Evolutionary conservation across 2,329 filamentous ascomycete species (phyloP), one percentile per base, ranked within the genome.

Genomic region (Microdochium nivale): DNA sequence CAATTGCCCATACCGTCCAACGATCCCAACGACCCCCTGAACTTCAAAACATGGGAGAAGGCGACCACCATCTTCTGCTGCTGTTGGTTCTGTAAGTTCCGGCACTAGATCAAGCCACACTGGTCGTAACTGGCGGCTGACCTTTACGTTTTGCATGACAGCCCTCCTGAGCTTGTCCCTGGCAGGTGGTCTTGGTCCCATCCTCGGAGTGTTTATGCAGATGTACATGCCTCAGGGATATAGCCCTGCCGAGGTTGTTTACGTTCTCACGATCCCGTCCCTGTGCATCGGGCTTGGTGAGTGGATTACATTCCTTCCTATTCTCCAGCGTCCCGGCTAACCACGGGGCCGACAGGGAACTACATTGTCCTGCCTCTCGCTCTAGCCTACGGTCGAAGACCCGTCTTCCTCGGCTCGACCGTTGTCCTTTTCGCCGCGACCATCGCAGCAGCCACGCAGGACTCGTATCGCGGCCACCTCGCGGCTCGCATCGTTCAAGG

Each of bases 131-230:
- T 44, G 19, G 19, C 19, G 3, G 40, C 9, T 44, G 13, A 44
- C 5, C 16, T 3, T 24, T 5, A 3, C 5, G 40, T 19, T 13
- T 30, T 30, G 11, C 11, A 5, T 13, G n/a, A 7, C 19, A 44
- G 40, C 54, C 2, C 59, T 64, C 47, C 61, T 63, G 52, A 58
- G 58, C 2, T 52, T 79, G 69, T 74, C 75, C 37, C 69, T 79
- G 48, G 70, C 78, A 46, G 74, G 76, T 62, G 76, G 76, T 51
- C 65, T 79, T 3, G 76, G 69, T 2, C 58, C 67, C 0, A 66
- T 70, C 30, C 57, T 71, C 11, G 58, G 58, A 1, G 57, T 62
- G 16, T 68, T 70, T 51, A 60, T 68, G 25, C 54, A 58, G 44
- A 53, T 66, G 8, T 70, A 70, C 48, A 51, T 52, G 1, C 56